phyloP scores from a whole-genome alignment of 2,329 filamentous ascomycete species.

The Colletotrichum aenigma region DNA sequence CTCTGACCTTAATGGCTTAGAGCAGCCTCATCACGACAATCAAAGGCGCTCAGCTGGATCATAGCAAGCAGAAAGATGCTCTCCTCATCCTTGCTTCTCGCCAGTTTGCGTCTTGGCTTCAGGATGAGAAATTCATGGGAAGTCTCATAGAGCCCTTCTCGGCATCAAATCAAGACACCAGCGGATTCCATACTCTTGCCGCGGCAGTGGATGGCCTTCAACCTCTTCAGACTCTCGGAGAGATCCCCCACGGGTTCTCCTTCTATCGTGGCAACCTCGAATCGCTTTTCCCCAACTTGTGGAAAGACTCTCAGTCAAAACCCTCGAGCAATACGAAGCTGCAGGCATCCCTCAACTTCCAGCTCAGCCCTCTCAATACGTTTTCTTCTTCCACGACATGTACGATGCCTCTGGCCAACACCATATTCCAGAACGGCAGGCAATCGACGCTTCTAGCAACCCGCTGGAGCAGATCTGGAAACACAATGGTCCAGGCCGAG shows the following conservation, averaged over 20 bases:
- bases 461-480: conserved; percentile 35
- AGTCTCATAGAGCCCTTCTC: conserved; percentile 21
- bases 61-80: conserved; percentile 32
- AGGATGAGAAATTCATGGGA: conserved; percentile 45
- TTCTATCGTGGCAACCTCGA: conserved; percentile 49
- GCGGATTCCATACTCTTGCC: conserved; percentile 50
- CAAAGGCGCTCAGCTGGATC: background rate
- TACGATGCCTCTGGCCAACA: conserved; percentile 75
- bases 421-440: conserved; percentile 74
- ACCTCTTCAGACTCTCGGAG: conserved; percentile 32
- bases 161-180: background rate
- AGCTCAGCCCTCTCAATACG: background rate
- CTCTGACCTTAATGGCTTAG: background rate
- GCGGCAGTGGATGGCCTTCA: conserved; percentile 62
- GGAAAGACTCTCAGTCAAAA: conserved; percentile 28
- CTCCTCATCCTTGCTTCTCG: conserved; percentile 56
- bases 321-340: background rate
- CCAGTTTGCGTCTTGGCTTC: conserved; percentile 51
- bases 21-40: background rate
- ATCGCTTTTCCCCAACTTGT: conserved; percentile 50
- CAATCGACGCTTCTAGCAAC: conserved; percentile 61
- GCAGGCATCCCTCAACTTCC: conserved; percentile 10
- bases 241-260: conserved; percentile 50
- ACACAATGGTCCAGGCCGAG: conserved; percentile 29
- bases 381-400: conserved; percentile 28